Evolutionary conservation across 305 asterid genomes (phyloP), one percentile per base, ranked within the genome.

Genomic region (Solanum chacoense): DNA sequence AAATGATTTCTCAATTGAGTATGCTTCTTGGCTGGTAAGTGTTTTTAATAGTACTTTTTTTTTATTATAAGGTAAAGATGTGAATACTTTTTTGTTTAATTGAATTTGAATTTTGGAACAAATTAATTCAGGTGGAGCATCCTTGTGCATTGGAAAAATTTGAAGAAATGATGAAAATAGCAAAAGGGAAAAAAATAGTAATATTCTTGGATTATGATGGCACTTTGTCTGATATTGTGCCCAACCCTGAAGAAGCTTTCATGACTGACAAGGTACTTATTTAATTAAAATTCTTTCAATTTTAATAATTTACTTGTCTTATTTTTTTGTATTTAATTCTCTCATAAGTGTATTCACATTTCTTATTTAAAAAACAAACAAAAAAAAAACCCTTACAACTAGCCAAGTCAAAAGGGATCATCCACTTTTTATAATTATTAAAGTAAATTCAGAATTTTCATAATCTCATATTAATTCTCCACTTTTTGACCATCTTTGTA

Each of bases 181-280:
- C 85, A 24, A 79, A 79, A 79, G 67, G 36, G 36, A 79, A 50
- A 40, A 40, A 40, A 5, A 26, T 79, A 26, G 67, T 79, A 40
- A 40, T 79, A 8, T 40, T 79, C 24, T 38, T 79, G 85, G 85
- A 79, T 79, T 79, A 79, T 79, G 85, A 79, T 79, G 85, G 85
- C 85, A 79, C 85, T 50, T 79, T 79, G 36, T 79, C 85, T 79
- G 85, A 79, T 40, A 79, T 79, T 26, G 85, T 79, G 65, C 67
- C 85, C 4, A 79, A 79, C 22, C 85, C 85, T 40, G 85, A 38
- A 40, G 85, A 79, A 79, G 85, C 85, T 26, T 79, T 79, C 9
- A 79, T 79, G 85, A 79, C 85, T 26, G 26, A 79, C 2, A 14
- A 79, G 85, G 85, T 79, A 79, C 10, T 0, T 77, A 72, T 29